Conservation (phyloP, 768 basidiomycete species). For the Leccinum variicolor region DNA sequence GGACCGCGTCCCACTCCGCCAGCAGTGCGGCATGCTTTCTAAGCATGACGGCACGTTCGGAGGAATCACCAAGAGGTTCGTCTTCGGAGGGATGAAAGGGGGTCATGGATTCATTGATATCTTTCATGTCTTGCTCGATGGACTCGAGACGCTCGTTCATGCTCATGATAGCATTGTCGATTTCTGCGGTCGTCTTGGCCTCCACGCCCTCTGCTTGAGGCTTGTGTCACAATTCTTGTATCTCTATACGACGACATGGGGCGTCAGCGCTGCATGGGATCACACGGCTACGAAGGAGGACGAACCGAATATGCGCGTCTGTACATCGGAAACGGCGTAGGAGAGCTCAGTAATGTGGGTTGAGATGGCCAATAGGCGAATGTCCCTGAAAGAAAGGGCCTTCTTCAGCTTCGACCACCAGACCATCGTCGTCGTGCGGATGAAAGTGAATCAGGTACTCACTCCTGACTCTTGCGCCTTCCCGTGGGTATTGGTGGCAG, state of each 20-base stretch:
- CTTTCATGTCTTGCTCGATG: constrained; percentile 68
- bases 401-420: constrained; percentile 28
- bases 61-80: constrained; percentile 46
- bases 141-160: constrained; percentile 77
- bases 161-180: constrained; percentile 77
- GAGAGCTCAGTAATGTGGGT: constrained; percentile 86
- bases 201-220: constrained; percentile 56
- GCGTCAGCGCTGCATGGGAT: constrained; percentile 9
- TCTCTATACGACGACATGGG: constrained; percentile 50
- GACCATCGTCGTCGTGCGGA: constrained; percentile 19
- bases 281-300: constrained; percentile 5
- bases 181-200: constrained; percentile 61
- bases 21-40: constrained; percentile 73
- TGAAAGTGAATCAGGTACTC: constrained; percentile 34
- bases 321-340: constrained; percentile 84
- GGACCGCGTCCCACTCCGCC: constrained; percentile 77
- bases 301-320: constrained; percentile 86
- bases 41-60: constrained; percentile 43
- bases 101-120: constrained; percentile 61
- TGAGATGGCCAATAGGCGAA: constrained; percentile 73
- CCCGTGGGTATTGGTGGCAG: constrained; percentile 41
- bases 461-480: constrained; percentile 67
- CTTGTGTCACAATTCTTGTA: constrained; percentile 90
- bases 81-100: constrained; percentile 51
- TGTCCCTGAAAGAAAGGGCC: constrained; percentile 48